Percentiles rank a stretch among this genome's conserved stretches.
Conservation (phyloP, 352 stramenopile genomes). For the Pythium dissimile region DNA sequence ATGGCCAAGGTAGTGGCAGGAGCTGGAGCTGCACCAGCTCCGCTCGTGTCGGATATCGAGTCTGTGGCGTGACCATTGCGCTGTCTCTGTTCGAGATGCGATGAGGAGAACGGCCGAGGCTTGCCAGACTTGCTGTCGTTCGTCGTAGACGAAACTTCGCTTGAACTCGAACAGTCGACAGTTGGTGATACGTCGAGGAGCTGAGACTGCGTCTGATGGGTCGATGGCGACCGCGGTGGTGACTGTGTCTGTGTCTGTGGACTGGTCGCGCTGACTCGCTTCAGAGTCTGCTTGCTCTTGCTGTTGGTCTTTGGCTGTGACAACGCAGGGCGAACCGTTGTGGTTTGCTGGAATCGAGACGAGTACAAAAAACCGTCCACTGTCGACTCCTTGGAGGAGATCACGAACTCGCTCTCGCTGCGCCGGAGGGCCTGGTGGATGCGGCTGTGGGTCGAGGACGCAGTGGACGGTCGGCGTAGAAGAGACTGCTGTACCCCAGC, state of each 20-base stretch:
- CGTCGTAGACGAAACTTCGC: too few species aligned
- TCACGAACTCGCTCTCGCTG: conserved; percentile 54
- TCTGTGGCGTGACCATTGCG: background rate
- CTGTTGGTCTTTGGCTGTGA: conserved; percentile 12
- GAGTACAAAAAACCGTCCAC: conserved; percentile 54
- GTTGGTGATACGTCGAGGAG: background rate
- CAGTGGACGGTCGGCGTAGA: conserved; percentile 35
- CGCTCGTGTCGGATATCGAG: background rate
- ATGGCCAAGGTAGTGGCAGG: conserved; percentile 7
- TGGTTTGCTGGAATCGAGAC: conserved; percentile 49
- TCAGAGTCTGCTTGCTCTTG: background rate
- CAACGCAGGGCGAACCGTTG: conserved; percentile 19
- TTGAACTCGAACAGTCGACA: too few species aligned
- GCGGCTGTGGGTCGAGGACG: conserved; percentile 46
- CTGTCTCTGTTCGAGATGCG: background rate
- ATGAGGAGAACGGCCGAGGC: conserved; percentile 7
- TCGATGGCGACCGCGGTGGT: background rate
- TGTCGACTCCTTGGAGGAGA: conserved; percentile 40
- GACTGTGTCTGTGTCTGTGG: background rate
- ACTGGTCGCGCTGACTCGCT: background rate
- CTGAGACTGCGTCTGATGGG: background rate
- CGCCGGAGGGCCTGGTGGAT: conserved; percentile 53
- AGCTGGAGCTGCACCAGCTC: background rate
- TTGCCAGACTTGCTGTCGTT: background rate
- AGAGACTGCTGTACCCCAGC: background rate